Evolutionary conservation across 352 stramenopile species (phyloP).

Genomic region (Blastocystis hominis): DNA sequence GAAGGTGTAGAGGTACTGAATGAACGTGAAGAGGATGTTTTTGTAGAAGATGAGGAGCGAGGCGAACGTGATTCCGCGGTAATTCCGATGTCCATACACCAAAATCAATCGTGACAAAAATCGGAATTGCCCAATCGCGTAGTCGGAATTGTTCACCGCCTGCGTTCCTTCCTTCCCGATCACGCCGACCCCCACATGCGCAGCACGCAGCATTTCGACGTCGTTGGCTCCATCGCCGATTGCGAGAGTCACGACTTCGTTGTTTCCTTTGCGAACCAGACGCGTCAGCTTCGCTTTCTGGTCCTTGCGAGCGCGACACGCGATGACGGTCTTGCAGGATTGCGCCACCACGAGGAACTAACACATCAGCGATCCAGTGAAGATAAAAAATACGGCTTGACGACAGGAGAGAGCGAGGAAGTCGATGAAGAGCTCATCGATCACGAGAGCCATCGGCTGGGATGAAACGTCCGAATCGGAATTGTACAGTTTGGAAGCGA

Average conservation of each 20-base stretch:
- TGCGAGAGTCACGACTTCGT: constrained; percentile 66
- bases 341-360: constrained; percentile 74
- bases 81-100: constrained; percentile 94
- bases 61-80: constrained; percentile 84
- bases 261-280: constrained; percentile 61
- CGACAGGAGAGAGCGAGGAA: constrained; percentile 29
- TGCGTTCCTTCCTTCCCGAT: constrained; percentile 93
- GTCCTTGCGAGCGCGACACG: constrained; percentile 78
- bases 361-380: not conserved
- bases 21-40: constrained; percentile 85
- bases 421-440: constrained; percentile 59
- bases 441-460: constrained; percentile 55
- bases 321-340: constrained; percentile 75
- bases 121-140: constrained; percentile 96
- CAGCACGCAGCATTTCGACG: constrained; percentile 96
- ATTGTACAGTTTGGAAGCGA: not conserved
- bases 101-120: constrained; percentile 84
- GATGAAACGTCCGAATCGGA: not conserved
- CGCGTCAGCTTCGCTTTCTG: constrained; percentile 76
- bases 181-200: constrained; percentile 93
- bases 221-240: constrained; percentile 97
- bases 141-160: constrained; percentile 91
- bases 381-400: not conserved
- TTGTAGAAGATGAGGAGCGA: constrained; percentile 97
- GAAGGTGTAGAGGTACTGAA: constrained; percentile 81